Evolutionary conservation across 179 eudicot species (phyloP).

Genomic region (Silene vulgaris): DNA sequence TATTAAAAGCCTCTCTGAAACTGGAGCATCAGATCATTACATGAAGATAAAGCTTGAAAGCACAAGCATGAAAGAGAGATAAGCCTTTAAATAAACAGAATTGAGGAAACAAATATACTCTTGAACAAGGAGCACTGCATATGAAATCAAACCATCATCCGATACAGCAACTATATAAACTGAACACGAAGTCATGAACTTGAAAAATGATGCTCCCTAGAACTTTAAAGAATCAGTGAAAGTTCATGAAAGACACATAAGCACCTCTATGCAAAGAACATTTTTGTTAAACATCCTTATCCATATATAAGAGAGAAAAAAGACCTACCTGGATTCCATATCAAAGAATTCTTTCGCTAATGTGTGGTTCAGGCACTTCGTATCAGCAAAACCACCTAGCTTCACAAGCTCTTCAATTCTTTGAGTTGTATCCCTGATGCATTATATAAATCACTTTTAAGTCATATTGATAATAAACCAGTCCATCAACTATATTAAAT

Average conservation of each 20-base stretch:
- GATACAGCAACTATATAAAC: background rate
- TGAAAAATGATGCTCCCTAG: background rate
- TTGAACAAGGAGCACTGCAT: background rate
- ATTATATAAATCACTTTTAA: slow-evolving; percentile 17
- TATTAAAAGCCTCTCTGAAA: slow-evolving; percentile 77
- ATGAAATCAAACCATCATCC: background rate
- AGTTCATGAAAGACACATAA: background rate
- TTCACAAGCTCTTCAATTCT: slow-evolving; percentile 59
- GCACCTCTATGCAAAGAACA: background rate
- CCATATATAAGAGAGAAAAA: background rate
- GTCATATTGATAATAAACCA: background rate
- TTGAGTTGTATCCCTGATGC: slow-evolving; percentile 58
- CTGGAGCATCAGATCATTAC: slow-evolving; percentile 45
- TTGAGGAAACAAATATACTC: background rate
- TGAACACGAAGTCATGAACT: background rate
- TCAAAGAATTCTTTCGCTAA: slow-evolving; percentile 73
- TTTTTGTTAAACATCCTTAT: background rate
- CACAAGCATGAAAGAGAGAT: slow-evolving; percentile 2
- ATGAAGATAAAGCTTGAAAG: slow-evolving; percentile 19
- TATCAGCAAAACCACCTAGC: slow-evolving; percentile 83
- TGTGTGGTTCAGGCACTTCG: slow-evolving; percentile 67
- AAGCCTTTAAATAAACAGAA: background rate
- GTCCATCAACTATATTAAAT: slow-evolving; percentile 5
- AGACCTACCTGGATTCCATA: slow-evolving; percentile 74
- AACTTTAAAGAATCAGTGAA: background rate